Conservation (phyloP, 2,329 filamentous ascomycete species). For the Cercospora janseana region DNA sequence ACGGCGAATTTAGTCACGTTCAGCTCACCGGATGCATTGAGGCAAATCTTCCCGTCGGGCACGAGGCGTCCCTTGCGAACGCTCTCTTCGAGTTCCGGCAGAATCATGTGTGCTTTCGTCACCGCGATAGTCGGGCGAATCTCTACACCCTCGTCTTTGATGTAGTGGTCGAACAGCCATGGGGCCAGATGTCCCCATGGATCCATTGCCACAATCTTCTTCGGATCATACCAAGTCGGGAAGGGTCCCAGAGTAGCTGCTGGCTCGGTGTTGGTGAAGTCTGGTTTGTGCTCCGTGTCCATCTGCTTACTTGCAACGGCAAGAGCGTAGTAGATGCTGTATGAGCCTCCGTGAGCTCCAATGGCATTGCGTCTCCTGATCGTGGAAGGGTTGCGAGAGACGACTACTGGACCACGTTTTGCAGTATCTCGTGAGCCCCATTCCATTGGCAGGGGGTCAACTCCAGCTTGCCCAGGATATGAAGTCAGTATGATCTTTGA, state of each 20-base stretch:
- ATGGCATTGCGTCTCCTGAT: conserved; percentile 76
- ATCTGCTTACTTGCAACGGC: conserved; percentile 90
- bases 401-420: conserved; percentile 81
- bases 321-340: conserved; percentile 92
- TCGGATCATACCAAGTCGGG: conserved; percentile 80
- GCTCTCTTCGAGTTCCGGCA: conserved; percentile 91
- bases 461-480: conserved; percentile 90
- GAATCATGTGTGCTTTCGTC: conserved; percentile 90
- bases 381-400: conserved; percentile 71
- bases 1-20: conserved; percentile 96
- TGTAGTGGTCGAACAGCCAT: conserved; percentile 76
- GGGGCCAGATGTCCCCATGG: conserved; percentile 85
- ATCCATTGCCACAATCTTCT: conserved; percentile 98
- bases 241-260: conserved; percentile 87
- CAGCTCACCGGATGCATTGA: conserved; percentile 82
- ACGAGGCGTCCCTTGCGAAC: conserved; percentile 73
- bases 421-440: conserved; percentile 79
- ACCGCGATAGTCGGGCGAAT: conserved; percentile 76
- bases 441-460: conserved; percentile 82
- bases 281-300: conserved; percentile 73
- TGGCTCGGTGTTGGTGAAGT: conserved; percentile 84
- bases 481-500: conserved; percentile 72
- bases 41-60: conserved; percentile 82
- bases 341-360: conserved; percentile 80
- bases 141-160: conserved; percentile 69